These are phyloP conservation scores for Populus simonii DNA, from an alignment of 345 rosid species.

Conservation along the genomic window DNA sequence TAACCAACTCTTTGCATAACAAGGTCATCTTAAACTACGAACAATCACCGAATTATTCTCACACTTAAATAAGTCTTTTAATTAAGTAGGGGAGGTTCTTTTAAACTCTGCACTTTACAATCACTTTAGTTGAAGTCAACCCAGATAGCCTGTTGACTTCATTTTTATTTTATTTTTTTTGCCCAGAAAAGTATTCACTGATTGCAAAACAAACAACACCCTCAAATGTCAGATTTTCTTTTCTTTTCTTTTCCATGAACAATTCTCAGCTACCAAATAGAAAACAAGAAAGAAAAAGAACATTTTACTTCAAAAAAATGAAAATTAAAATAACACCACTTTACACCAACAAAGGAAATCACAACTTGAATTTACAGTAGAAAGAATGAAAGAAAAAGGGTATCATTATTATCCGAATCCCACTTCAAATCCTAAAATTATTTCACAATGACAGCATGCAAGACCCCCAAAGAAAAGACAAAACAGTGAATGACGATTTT, in stretches of 20 bases:
- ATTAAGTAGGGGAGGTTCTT: neutral
- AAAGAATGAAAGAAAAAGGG: neutral
- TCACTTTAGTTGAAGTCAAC: neutral
- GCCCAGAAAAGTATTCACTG: neutral
- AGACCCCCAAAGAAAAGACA: too few relatives aligned
- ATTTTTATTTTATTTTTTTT: neutral
- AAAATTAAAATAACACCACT: neutral
- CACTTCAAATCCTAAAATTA: neutral
- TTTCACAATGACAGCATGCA: neutral
- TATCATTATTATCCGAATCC: neutral
- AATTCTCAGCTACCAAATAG: neutral
- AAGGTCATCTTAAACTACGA: neutral
- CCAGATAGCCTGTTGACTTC: neutral
- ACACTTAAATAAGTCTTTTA: neutral
- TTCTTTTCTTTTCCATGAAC: neutral
- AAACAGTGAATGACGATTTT: too few relatives aligned
- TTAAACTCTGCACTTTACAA: neutral
- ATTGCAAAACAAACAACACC: too few relatives aligned
- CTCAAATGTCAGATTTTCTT: neutral
- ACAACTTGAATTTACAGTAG: neutral
- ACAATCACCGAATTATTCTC: neutral
- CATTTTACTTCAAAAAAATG: neutral
- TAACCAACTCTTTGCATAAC: neutral
- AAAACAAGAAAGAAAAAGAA: neutral
- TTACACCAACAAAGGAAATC: neutral